Conservation (phyloP, 1,139 yeast genomes). For the Pneumocystis murina region DNA sequence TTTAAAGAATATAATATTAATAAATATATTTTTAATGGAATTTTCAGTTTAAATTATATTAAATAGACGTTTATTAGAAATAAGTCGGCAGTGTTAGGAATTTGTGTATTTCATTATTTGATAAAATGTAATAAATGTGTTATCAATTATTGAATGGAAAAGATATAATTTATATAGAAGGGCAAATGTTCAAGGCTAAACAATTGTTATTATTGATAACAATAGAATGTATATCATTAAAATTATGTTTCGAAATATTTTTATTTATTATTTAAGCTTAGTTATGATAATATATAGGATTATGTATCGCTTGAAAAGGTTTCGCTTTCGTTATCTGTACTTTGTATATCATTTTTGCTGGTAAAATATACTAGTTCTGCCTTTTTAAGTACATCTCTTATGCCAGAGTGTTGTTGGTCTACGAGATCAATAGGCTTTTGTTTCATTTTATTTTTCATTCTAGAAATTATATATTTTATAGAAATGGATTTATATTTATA, state of each 20-base stretch:
- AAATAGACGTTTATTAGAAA: too few species aligned
- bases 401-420: neutral
- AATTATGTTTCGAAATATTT: neutral
- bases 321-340: neutral
- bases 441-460: constrained; percentile 39
- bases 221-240: neutral
- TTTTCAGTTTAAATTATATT: too few species aligned
- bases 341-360: neutral
- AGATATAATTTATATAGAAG: neutral
- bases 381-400: neutral
- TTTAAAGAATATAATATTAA: neutral
- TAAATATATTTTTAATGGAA: too few species aligned
- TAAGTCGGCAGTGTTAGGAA: neutral
- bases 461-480: neutral
- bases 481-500: neutral
- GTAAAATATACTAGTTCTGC: neutral
- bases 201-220: neutral
- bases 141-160: too few species aligned
- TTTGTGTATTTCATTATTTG: neutral
- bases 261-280: neutral
- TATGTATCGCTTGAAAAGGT: neutral
- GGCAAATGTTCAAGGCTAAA: neutral
- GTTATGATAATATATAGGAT: neutral
- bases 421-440: constrained; percentile 65
- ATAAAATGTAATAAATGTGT: neutral